Evolutionary conservation across 2,329 filamentous ascomycete genomes (phyloP).

Genomic region (Fusarium sp.): DNA sequence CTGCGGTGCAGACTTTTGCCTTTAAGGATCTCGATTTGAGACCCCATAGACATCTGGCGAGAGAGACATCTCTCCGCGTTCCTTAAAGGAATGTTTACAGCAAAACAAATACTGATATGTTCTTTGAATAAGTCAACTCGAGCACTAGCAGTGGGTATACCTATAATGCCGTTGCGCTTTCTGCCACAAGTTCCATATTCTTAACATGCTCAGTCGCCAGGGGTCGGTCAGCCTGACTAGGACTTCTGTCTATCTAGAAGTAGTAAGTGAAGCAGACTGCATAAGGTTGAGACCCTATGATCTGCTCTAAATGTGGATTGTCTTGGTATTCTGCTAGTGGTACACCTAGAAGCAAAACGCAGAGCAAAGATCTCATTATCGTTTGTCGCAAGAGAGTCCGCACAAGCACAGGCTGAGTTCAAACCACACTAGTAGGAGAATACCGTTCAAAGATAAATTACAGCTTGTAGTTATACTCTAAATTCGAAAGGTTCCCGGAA

Average conservation of each 20-base stretch:
- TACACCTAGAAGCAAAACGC: background rate
- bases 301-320: background rate
- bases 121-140: no score
- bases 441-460: background rate
- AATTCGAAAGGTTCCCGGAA: no score
- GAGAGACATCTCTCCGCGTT: background rate
- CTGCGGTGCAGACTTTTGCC: background rate
- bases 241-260: background rate
- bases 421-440: background rate
- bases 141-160: background rate
- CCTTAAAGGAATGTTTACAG: background rate
- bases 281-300: background rate
- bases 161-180: background rate
- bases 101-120: background rate
- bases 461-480: fast-evolving
- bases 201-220: background rate
- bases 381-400: background rate
- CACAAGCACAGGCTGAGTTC: background rate
- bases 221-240: background rate
- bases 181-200: background rate
- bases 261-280: background rate
- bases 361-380: background rate
- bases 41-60: background rate
- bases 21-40: no score
- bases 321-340: background rate